These are phyloP conservation scores for Boletus smithii DNA, from an alignment of 1,284 basidiomycete species.

Conservation along the genomic window DNA sequence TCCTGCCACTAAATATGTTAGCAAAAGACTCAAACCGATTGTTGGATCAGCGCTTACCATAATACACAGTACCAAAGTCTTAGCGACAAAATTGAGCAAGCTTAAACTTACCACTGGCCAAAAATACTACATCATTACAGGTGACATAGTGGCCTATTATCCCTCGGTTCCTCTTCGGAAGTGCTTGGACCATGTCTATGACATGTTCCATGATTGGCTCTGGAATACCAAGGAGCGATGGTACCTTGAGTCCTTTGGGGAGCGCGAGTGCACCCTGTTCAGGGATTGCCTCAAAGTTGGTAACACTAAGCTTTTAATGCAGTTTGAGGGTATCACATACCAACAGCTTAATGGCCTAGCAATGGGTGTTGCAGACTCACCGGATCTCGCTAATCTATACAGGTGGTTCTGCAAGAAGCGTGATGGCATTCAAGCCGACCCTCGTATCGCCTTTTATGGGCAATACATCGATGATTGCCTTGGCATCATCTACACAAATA, in stretches of 20 bases:
- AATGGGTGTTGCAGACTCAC: slow-evolving; percentile 7
- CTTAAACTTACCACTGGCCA: accelerated
- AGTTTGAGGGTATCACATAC: background rate
- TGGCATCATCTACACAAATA: slow-evolving; percentile 4
- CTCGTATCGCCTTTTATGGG: slow-evolving; percentile 5
- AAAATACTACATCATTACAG: background rate
- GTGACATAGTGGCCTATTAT: slow-evolving; percentile 8
- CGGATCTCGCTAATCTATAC: slow-evolving; percentile 9
- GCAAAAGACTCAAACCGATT: slow-evolving; percentile 13
- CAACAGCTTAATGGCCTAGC: slow-evolving; percentile 2
- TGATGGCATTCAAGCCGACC: accelerated
- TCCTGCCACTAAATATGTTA: slow-evolving; percentile 1
- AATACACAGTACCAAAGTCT: background rate
- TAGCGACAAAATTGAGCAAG: slow-evolving; percentile 10
- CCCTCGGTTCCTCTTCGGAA: background rate
- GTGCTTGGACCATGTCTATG: background rate
- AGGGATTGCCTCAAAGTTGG: accelerated
- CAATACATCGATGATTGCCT: slow-evolving; percentile 9
- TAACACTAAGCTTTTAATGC: background rate
- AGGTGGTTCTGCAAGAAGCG: background rate
- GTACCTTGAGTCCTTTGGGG: no score
- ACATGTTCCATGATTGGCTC: background rate
- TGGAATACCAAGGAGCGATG: no score
- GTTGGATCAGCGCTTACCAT: background rate
- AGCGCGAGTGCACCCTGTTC: background rate